Percentiles rank a stretch among this genome's conserved stretches.
Conservation (phyloP, 768 basidiomycete genomes). For the Leccinum incarnatum region DNA sequence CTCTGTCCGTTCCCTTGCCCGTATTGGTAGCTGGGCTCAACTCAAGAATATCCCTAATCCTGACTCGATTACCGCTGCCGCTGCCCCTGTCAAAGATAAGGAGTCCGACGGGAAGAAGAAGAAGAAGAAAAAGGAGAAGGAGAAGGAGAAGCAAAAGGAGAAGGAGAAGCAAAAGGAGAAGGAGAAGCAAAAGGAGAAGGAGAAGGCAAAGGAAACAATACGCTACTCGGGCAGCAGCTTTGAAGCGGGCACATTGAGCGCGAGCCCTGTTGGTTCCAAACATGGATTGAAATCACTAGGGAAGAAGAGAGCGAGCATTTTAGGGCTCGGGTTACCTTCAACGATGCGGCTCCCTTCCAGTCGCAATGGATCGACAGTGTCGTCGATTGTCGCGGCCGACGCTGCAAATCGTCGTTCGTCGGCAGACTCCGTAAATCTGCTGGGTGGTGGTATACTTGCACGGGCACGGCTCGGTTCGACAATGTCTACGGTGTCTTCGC, state of each 20-base stretch:
- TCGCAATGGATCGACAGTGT: slow-evolving; percentile 36
- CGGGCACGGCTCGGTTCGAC: slow-evolving; percentile 38
- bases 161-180: slow-evolving; percentile 34
- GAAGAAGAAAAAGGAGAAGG: slow-evolving; percentile 37
- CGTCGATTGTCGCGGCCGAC: slow-evolving; percentile 28
- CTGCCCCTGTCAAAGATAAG: slow-evolving; percentile 29
- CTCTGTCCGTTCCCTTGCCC: slow-evolving; percentile 67
- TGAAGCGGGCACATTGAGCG: slow-evolving; percentile 58
- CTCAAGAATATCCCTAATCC: slow-evolving; percentile 40
- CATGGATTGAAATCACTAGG: slow-evolving; percentile 36
- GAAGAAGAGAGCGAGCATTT: slow-evolving; percentile 59
- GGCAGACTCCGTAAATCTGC: slow-evolving; percentile 30
- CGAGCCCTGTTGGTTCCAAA: slow-evolving; percentile 30
- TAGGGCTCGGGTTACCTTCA: slow-evolving; percentile 62
- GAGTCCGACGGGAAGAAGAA: slow-evolving; percentile 34
- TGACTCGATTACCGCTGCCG: slow-evolving; percentile 24
- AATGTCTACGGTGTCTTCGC: slow-evolving; percentile 41
- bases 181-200: slow-evolving; percentile 33
- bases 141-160: slow-evolving; percentile 35
- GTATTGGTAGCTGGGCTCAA: slow-evolving; percentile 72
- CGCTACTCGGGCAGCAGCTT: slow-evolving; percentile 63
- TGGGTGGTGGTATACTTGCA: slow-evolving; percentile 31
- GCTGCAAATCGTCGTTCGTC: slow-evolving; percentile 23
- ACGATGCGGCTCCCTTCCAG: slow-evolving; percentile 44
- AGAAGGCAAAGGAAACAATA: slow-evolving; percentile 32